Percentiles rank a stretch among this genome's conserved stretches.
Evolutionary conservation across 768 basidiomycete genomes (phyloP).

Genomic region (Boletales sp.): DNA sequence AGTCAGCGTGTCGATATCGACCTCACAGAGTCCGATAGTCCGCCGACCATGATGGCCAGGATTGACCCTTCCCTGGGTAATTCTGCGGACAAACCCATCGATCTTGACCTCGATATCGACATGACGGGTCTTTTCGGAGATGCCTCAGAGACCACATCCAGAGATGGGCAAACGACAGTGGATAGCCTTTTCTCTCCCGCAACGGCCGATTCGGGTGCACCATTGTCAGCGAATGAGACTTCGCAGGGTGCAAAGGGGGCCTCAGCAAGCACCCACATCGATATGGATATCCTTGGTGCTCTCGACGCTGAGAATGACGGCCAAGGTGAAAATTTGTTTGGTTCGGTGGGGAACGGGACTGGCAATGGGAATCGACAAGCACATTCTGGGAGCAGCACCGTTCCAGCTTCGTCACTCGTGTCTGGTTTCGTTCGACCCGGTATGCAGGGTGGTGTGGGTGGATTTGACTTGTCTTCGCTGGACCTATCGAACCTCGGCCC

Average conservation of each 20-base stretch:
- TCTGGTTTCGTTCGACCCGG: conserved; percentile 37
- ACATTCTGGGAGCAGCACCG: conserved; percentile 21
- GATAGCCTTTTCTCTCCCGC: conserved; percentile 54
- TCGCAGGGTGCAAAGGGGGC: conserved; percentile 17
- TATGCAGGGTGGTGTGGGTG: conserved; percentile 19
- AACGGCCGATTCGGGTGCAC: conserved; percentile 20
- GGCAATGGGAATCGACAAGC: conserved; percentile 9
- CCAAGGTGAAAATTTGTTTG: conserved; percentile 21
- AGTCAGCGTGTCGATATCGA: conserved; percentile 49
- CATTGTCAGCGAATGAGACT: conserved; percentile 13
- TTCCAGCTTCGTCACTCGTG: conserved; percentile 38
- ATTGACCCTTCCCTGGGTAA: conserved; percentile 44
- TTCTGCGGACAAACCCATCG: conserved; percentile 79
- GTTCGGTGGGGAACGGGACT: conserved; percentile 26
- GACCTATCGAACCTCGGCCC: conserved; percentile 45
- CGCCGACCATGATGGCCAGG: conserved; percentile 21
- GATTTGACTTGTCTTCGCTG: conserved; percentile 48
- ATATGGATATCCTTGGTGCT: conserved; percentile 37
- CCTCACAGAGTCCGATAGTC: conserved; percentile 45
- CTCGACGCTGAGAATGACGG: conserved; percentile 21
- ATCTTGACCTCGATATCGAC: conserved; percentile 74
- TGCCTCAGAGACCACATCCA: conserved; percentile 32
- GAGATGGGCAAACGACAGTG: conserved; percentile 33
- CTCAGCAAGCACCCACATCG: conserved; percentile 19
- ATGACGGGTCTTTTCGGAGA: conserved; percentile 56